Percentiles rank a stretch among this genome's conserved stretches.
Conservation (phyloP, 2,329 filamentous ascomycete species). For the Cordyceps fumosorosea region DNA sequence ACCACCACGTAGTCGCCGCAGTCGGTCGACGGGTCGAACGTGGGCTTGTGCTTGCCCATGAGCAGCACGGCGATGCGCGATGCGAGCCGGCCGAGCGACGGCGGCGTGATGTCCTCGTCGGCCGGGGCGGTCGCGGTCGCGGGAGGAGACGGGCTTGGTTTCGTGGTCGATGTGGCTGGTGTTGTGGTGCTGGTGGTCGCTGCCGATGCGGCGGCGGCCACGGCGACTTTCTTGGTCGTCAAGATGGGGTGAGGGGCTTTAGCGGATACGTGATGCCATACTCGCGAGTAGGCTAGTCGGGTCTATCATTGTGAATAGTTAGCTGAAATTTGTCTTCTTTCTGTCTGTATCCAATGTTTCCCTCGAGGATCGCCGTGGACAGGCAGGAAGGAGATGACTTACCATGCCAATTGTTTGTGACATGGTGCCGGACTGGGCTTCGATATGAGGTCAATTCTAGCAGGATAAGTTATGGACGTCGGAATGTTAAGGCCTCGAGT, state of each 20-base stretch:
- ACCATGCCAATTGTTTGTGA: constrained; percentile 75
- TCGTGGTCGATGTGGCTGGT: background rate
- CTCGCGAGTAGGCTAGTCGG: constrained; percentile 88
- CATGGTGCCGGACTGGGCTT: constrained; percentile 43
- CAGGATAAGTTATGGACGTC: background rate
- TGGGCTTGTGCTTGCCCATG: constrained; percentile 99
- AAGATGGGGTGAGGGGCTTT: constrained; percentile 57
- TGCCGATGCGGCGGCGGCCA: background rate
- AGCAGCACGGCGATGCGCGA: constrained; percentile 78
- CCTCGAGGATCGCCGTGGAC: background rate
- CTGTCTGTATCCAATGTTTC: background rate
- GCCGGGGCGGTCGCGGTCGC: background rate
- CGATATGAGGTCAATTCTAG: constrained; percentile 16
- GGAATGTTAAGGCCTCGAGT: background rate
- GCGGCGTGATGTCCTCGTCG: constrained; percentile 49
- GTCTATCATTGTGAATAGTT: constrained; percentile 50
- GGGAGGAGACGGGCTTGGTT: background rate
- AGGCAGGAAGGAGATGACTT: constrained; percentile 22
- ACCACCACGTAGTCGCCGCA: constrained; percentile 99
- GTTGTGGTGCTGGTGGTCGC: background rate
- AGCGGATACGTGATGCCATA: constrained; percentile 84
- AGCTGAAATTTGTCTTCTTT: background rate
- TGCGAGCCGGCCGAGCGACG: constrained; percentile 83
- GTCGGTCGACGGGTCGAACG: constrained; percentile 94
- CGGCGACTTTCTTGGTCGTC: constrained; percentile 39